Base-by-base conservation (phyloP, 495 filamentous ascomycete genomes). In the Penicillium cataractarum region DNA sequence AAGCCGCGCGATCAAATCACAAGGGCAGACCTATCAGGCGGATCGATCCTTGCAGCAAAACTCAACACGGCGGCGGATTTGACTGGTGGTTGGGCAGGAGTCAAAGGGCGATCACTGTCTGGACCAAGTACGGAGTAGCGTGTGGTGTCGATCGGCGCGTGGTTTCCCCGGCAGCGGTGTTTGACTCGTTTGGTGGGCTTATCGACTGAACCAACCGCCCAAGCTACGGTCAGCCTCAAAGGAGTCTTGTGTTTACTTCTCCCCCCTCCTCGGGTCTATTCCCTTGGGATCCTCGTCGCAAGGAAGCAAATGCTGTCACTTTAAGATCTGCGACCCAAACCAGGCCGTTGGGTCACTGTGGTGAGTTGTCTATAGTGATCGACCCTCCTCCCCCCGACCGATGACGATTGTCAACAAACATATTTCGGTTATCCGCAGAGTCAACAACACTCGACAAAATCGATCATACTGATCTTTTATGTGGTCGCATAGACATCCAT, bases 401-500 rank as follows among this genome's bases (percentile, higher is more conserved):
- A 46, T 53, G 55, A 58, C 49, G 32, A 56, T 39, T 51, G 57
- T 57, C 63, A 59, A 63, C 56, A 67, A 58, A 60, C 51, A 58
- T 52, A 22, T 58, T 24, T 65, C 66, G 60, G 50, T 57, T 63
- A 53, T 32, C 44, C 56, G 51, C 63, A 52, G 54, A 39, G 44
- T 50, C 55, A 58, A 60, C 40, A 51, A 55, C 46, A 39, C 40
- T 64, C 69, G 61, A 65, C 66, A 50, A 72, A 24, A 6, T n/a
- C 33, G 19, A 26, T 22, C 2, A 13, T 60, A 49, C 46, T 61
- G 32, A 58, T 35, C 26, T 17, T 50, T 39, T 6, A 8, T 46
- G 42, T 55, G 51, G 19, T 55, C 62, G 42, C 42, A 22, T 58
- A 80, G 74, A 55, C 62, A 71, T 74, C 72, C 67, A 84, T 84